Evolutionary conservation across 1,284 basidiomycete genomes (phyloP).

Genomic region (Cutaneotrichosporon dermatis): DNA sequence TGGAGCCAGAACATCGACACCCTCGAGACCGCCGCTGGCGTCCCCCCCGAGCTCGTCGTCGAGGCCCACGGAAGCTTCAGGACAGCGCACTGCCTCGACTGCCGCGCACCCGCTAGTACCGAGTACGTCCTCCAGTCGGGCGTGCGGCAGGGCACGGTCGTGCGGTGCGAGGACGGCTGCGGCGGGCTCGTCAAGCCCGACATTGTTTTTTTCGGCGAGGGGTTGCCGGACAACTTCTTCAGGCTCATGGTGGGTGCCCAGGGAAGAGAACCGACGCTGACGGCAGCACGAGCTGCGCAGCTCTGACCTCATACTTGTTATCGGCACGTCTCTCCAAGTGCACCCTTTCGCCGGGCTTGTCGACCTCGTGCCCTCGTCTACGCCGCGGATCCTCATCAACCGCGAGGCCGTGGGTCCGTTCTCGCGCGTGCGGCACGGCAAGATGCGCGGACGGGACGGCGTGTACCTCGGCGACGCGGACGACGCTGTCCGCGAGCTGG

Average conservation of each 20-base stretch:
- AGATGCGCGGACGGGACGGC: conserved; percentile 33
- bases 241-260: background rate
- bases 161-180: conserved; percentile 58
- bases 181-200: conserved; percentile 79
- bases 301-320: conserved; percentile 85
- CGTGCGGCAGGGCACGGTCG: conserved; percentile 59
- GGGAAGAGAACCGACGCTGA: background rate
- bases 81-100: conserved; percentile 71
- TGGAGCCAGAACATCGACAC: conserved; percentile 68
- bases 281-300: conserved; percentile 12
- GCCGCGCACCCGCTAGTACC: conserved; percentile 56
- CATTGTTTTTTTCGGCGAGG: conserved; percentile 92
- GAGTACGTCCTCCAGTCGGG: conserved; percentile 64
- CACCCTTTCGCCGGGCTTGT: conserved; percentile 56
- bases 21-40: conserved; percentile 77
- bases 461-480: conserved; percentile 49
- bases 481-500: conserved; percentile 34
- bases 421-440: conserved; percentile 6
- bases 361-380: conserved; percentile 45
- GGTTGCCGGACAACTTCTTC: conserved; percentile 50
- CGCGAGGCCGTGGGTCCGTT: conserved; percentile 54
- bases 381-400: conserved; percentile 55
- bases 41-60: conserved; percentile 68
- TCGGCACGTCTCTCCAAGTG: conserved; percentile 73
- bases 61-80: conserved; percentile 95